Evolutionary conservation across 1,139 yeast genomes (phyloP).

Genomic region (Lodderomyces margitis): DNA sequence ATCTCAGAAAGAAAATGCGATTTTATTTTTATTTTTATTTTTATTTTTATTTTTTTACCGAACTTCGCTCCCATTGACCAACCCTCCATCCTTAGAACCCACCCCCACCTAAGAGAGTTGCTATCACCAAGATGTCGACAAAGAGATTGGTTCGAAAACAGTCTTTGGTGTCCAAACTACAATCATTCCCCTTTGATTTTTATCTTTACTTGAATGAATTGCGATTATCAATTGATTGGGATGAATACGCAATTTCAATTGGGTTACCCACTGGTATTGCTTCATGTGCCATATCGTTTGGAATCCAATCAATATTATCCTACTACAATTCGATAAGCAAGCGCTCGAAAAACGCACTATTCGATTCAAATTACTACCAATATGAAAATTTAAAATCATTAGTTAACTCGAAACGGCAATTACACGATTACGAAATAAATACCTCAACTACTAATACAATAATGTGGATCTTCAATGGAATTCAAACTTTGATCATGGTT

Average conservation of each 20-base stretch:
- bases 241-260: conserved; percentile 30
- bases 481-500: conserved; percentile 18
- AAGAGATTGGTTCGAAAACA: conserved; percentile 23
- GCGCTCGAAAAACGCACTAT: conserved; percentile 15
- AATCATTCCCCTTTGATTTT: conserved; percentile 58
- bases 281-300: conserved; percentile 7
- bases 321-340: conserved; percentile 15
- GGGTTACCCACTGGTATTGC: conserved; percentile 17
- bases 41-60: not conserved
- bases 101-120: too few relatives aligned
- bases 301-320: conserved; percentile 11
- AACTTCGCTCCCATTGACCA: too few relatives aligned
- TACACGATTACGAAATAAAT: conserved; percentile 4
- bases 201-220: conserved; percentile 53
- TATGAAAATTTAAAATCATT: conserved; percentile 32
- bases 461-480: conserved; percentile 21
- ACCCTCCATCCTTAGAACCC: too few relatives aligned
- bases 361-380: conserved; percentile 20
- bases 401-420: conserved; percentile 1
- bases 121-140: conserved; percentile 6
- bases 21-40: not conserved
- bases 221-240: conserved; percentile 64
- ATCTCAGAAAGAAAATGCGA: not conserved
- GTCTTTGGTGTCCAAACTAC: conserved; percentile 38
- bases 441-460: conserved; percentile 13